phyloP scores from a whole-genome alignment of 148 eudicot genomes.

The Arctostaphylos glauca region DNA sequence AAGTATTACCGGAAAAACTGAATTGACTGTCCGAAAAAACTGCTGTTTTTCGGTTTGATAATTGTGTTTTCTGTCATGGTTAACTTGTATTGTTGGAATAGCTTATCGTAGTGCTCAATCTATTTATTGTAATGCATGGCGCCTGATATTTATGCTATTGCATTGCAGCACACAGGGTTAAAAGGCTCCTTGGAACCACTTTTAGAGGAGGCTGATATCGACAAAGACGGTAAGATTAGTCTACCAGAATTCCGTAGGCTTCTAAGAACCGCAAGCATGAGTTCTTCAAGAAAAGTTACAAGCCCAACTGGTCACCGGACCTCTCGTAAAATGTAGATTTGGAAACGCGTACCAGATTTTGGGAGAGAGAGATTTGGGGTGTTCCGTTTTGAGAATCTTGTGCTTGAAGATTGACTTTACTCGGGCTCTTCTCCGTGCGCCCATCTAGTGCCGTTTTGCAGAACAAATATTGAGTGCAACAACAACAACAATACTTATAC shows the following conservation, averaged over 20 bases:
- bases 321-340: conserved; percentile 7
- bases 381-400: neutral
- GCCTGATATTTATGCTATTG: neutral
- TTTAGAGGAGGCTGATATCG: conserved; percentile 88
- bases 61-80: neutral
- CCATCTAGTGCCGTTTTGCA: neutral
- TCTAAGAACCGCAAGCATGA: conserved; percentile 84
- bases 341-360: neutral
- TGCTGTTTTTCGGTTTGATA: neutral
- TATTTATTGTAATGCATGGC: neutral
- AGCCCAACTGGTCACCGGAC: conserved; percentile 36
- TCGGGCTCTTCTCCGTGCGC: neutral
- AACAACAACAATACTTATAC: neutral
- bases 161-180: conserved; percentile 75
- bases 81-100: neutral
- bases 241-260: conserved; percentile 83
- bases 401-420: conserved; percentile 6
- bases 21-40: no score
- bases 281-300: conserved; percentile 38
- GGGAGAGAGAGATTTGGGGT: neutral
- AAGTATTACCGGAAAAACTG: no score
- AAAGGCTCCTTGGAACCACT: conserved; percentile 90
- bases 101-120: neutral
- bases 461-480: neutral
- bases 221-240: conserved; percentile 91